Percentiles rank a stretch among this genome's conserved stretches.
Evolutionary conservation across 257 asterid genomes (phyloP).

Genomic region (Striga asiatica): DNA sequence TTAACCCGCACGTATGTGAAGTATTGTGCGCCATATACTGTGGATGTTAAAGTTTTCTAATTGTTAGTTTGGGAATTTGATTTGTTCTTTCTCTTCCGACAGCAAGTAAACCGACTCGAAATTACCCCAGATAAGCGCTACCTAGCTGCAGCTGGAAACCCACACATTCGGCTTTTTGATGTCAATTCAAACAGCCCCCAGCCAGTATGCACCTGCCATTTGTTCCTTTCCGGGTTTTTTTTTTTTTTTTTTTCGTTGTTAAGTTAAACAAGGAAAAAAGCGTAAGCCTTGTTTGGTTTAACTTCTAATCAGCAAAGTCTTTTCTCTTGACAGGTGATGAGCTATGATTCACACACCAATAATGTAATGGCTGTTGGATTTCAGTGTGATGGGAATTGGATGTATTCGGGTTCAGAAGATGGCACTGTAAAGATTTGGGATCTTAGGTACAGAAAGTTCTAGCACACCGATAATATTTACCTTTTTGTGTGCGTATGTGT

Average conservation of each 20-base stretch:
- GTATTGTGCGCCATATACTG: not conserved
- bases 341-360: constrained; percentile 93
- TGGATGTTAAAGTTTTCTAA: not conserved
- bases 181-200: constrained; percentile 75
- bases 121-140: constrained; percentile 81
- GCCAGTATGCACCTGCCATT: constrained; percentile 43
- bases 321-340: constrained; percentile 56
- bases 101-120: constrained; percentile 98
- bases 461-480: not conserved
- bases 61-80: too few relatives aligned
- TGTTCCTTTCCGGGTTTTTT: constrained; percentile 3
- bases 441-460: constrained; percentile 41
- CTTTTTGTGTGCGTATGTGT: not conserved
- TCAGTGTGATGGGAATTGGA: constrained; percentile 97
- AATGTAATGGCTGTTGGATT: constrained; percentile 99
- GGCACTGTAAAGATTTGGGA: constrained; percentile 99
- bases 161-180: constrained; percentile 90
- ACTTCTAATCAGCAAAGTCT: too few relatives aligned
- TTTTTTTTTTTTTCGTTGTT: not conserved
- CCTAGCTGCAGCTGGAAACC: constrained; percentile 98
- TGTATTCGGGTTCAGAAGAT: constrained; percentile 99
- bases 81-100: constrained; percentile 16
- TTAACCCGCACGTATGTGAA: not conserved
- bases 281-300: not conserved
- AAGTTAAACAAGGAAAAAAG: not conserved